Base-by-base conservation (phyloP, 129 eudicot species). In the Deinandra increscens region DNA sequence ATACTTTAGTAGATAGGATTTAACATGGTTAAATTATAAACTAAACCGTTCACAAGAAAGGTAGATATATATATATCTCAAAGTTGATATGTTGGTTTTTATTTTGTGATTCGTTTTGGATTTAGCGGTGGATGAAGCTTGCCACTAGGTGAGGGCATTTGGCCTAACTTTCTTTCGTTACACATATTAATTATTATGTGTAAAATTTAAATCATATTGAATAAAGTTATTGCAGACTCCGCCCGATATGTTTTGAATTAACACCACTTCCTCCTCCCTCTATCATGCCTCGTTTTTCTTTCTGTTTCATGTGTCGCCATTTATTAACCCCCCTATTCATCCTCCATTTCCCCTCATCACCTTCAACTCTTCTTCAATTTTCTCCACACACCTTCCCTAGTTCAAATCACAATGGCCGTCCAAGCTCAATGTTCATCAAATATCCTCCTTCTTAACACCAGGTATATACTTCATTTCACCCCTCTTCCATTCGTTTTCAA, bases 381-480 rank as follows among this genome's bases (percentile, higher is more conserved):
- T 64, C 46, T 64, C 37, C 59, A 31, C 49, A 31, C 45, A 20
- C 1, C 12, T 60, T 10, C n/a, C n/a, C n/a, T 26, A 26, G 1
- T 26, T 26, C 31, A 26, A 6, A 15, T 44, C 67, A 36, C 68
- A 73, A 88, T 88, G 89, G 96, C 91, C 33, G 89, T 88, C 75
- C 91, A 85, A 79, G 91, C 96, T 76, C 89, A 85, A 79, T 88
- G 84, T 76, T 87, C 96, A 4, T 83, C 96, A 6, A 85, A 88
- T 74, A 68, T 79, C 61, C 84, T 81, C 66, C 86, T 83, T 71
- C 78, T 79, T 46, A 83, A 85, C 85, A n/a, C n/a, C n/a, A 88
- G 91, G 96, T n/a, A n/a, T n/a, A n/a, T n/a, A n/a, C n/a, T n/a
- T n/a, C n/a, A n/a, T n/a, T n/a, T n/a, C n/a, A n/a, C n/a, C n/a